Conservation (phyloP, 352 stramenopile genomes). For the Globisporangium yorkense region DNA sequence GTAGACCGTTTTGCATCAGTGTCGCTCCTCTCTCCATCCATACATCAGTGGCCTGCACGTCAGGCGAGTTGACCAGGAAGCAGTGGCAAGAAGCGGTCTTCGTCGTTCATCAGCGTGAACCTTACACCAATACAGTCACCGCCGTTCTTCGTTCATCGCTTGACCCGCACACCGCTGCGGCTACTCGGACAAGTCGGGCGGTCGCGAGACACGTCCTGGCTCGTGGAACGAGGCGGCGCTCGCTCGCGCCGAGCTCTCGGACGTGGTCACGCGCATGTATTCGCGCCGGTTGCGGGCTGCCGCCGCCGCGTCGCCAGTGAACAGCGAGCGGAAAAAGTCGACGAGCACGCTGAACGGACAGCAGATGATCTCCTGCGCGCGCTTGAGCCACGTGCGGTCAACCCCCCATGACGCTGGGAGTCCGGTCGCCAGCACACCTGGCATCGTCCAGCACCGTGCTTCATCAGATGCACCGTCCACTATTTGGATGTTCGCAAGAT, state of each 20-base stretch:
- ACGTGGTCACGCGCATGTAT: slow-evolving; percentile 36
- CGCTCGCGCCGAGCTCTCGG: slow-evolving; percentile 1
- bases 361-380: slow-evolving; percentile 47
- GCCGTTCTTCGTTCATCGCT: not conserved
- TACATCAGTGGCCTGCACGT: not conserved
- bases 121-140: not conserved
- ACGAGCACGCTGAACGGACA: slow-evolving; percentile 55
- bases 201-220: slow-evolving; percentile 45
- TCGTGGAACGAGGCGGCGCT: slow-evolving; percentile 36
- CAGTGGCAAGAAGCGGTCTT: not conserved
- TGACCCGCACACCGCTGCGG: not conserved
- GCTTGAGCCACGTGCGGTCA: slow-evolving; percentile 30
- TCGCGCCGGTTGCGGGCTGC: slow-evolving; percentile 28
- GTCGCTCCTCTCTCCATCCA: not conserved
- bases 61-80: not conserved
- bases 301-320: slow-evolving; percentile 25
- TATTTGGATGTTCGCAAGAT: not conserved
- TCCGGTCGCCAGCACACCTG: slow-evolving; percentile 1
- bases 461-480: not conserved
- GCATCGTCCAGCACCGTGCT: not conserved
- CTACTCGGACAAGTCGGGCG: slow-evolving; percentile 29
- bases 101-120: not conserved
- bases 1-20: slow-evolving; percentile 21
- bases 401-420: slow-evolving; percentile 21
- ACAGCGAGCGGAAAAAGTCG: slow-evolving; percentile 69